Conservation (phyloP, 345 rosid genomes). For the Pseudoturritis turrita region DNA sequence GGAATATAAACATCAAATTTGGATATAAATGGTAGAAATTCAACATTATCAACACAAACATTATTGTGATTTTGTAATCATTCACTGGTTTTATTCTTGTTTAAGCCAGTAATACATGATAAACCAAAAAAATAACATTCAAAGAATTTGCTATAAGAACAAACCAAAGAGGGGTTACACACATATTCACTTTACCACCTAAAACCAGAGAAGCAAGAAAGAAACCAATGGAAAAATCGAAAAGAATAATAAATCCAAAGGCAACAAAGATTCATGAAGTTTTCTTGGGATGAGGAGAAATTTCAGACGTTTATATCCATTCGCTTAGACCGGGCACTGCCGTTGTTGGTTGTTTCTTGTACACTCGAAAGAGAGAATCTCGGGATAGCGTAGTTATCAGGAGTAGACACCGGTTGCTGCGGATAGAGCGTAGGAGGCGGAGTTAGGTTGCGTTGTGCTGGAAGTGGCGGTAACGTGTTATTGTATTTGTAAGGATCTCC, state of each 20-base stretch:
- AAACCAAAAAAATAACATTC: not conserved
- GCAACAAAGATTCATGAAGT: slow-evolving; percentile 1
- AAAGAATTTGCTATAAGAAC: slow-evolving; percentile 23
- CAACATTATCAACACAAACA: not conserved
- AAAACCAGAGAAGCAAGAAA: not conserved
- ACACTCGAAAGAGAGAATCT: slow-evolving; percentile 59
- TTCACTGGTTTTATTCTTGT: not conserved
- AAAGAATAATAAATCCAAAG: slow-evolving; percentile 20
- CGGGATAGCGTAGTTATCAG: slow-evolving; percentile 62
- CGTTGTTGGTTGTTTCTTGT: slow-evolving; percentile 49
- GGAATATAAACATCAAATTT: not conserved
- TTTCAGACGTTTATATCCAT: slow-evolving; percentile 70
- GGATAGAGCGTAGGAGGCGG: slow-evolving; percentile 97
- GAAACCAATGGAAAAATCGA: not conserved
- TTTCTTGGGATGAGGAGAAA: slow-evolving; percentile 5
- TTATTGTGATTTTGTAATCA: not conserved
- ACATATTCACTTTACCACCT: slow-evolving; percentile 25
- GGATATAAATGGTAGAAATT: not conserved
- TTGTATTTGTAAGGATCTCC: slow-evolving; percentile 67
- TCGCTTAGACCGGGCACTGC: slow-evolving; percentile 65
- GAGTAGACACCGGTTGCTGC: slow-evolving; percentile 77
- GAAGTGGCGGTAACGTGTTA: slow-evolving; percentile 75
- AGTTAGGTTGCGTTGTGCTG: slow-evolving; percentile 87
- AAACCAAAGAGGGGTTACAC: slow-evolving; percentile 20
- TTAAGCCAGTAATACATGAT: slow-evolving; percentile 1